Base-by-base conservation (phyloP, 257 asterid species). In the Ehretia macrophylla region DNA sequence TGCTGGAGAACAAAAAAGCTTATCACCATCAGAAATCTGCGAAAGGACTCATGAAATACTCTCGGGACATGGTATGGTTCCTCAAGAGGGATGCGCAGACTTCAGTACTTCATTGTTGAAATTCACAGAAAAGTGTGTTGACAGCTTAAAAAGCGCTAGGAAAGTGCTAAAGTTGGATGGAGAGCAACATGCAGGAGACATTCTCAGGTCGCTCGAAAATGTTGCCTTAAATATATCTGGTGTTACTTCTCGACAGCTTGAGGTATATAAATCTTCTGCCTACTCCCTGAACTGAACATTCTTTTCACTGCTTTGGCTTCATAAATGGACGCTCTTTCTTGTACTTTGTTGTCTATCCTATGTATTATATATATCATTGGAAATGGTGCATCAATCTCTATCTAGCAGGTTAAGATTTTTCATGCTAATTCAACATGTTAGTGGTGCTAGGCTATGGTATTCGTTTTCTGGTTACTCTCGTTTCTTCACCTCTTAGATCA, bases 231-330 rank as follows among this genome's bases (percentile, higher is more conserved):
- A 79, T 72, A 69, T 83, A 66, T 78, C 75, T 68, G 99, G 97
- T 70, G 71, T 88, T 58, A 84, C 99, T 58, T 65, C 74, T 71
- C 72, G 73, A 65, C 97, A 92, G 67, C 86, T 86, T 39, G 75
- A 68, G 95, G 97, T 91, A 75, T 57, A 65, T 74, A 38, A 37
- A 19, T 17, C 39, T 22, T 27, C n/a, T 42, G n/a, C 47, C 8
- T 51, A 49, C 3, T 9, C n/a, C 54, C 57, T 52, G 14, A 52
- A 1, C 27, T 32, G 14, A 42, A 50, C 44, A 11, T 38, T 57
- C 61, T 22, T 39, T 23, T 62, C 8, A 42, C 14, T 53, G 0
- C 60, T 21, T 45, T 47, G 38, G 10, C 40, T 38, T 32, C 42
- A 9, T 50, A 12, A 27, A 3, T 27, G 35, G 35, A 27, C 3